These are phyloP conservation scores for Sophora flavescens DNA, from an alignment of 306 rosid genomes.

Conservation along the genomic window DNA sequence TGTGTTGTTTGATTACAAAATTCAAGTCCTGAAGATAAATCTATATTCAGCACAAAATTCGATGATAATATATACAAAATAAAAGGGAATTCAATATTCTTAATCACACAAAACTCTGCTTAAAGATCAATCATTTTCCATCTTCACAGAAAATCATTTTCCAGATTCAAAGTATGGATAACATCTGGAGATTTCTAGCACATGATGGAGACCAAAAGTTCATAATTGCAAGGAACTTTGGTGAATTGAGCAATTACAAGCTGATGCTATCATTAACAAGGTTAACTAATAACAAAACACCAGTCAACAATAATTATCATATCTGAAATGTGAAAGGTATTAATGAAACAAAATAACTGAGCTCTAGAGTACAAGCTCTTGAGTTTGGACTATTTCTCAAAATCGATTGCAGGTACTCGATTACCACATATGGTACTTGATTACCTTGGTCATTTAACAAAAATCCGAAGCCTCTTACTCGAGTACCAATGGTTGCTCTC, in stretches of 20 bases:
- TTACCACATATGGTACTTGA: no score
- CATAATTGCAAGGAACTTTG: not conserved
- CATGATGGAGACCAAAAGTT: no score
- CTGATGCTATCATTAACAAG: not conserved
- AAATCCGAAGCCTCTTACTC: no score
- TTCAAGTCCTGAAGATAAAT: slow-evolving; percentile 32
- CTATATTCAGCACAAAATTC: not conserved
- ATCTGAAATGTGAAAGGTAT: not conserved
- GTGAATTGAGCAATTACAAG: not conserved
- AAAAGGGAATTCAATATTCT: not conserved
- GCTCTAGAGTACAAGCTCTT: no score
- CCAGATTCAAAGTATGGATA: no score
- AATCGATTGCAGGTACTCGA: no score
- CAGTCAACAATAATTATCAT: not conserved
- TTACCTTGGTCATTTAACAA: no score
- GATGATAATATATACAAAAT: not conserved
- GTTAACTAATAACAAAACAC: slow-evolving; percentile 2
- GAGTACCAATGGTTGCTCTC: no score
- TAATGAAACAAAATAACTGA: slow-evolving; percentile 2
- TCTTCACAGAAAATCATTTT: no score
- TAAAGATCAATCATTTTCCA: not conserved
- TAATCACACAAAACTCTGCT: slow-evolving; percentile 15
- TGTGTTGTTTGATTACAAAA: slow-evolving; percentile 33
- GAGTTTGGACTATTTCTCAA: no score
- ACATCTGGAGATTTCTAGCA: no score